A percentile compares a stretch with the other conserved stretches of the same genome.
phyloP scores from a whole-genome alignment of 139 green algal species.

The Chlamydomonas asymmetrica region DNA sequence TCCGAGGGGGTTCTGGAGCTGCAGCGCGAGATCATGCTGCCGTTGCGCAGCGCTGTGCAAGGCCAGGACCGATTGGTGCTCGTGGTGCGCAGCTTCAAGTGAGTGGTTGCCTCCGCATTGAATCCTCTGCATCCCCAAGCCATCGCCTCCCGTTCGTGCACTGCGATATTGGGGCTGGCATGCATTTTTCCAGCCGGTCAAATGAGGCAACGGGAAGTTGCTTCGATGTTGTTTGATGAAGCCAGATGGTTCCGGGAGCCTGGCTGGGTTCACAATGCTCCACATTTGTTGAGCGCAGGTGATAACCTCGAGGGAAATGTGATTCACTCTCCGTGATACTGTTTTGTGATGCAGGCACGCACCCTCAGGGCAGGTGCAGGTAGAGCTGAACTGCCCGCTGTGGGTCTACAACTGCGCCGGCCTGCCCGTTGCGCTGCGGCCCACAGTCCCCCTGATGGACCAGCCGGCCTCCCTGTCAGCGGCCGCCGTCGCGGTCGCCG shows the following conservation, averaged over 20 bases:
- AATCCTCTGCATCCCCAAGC: too few species aligned
- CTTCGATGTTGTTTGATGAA: too few species aligned
- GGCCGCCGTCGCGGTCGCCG: slow-evolving; percentile 3
- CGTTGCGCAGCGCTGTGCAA: background rate
- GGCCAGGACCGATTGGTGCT: slow-evolving; percentile 17
- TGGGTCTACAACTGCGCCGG: slow-evolving; percentile 82
- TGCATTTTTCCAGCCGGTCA: too few species aligned
- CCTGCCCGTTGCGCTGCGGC: slow-evolving; percentile 56
- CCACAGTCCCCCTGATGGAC: background rate
- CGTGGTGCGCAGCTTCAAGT: slow-evolving; percentile 24
- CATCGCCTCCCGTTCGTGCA: too few species aligned
- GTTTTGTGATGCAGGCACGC: slow-evolving; percentile 17
- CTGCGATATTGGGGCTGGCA: too few species aligned
- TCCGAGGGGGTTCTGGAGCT: background rate
- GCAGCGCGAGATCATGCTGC: slow-evolving; percentile 6
- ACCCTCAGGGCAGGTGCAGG: slow-evolving; percentile 9
- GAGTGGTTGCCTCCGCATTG: too few species aligned
- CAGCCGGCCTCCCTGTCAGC: background rate
- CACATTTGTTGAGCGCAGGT: too few species aligned
- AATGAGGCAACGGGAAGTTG: too few species aligned
- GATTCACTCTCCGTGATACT: too few species aligned
- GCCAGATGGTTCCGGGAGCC: too few species aligned
- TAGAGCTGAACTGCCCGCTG: slow-evolving; percentile 41
- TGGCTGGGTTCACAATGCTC: too few species aligned
- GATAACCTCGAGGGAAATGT: too few species aligned